Evolutionary conservation across 805 yeast genomes (phyloP).

Genomic region (Nakazawaea pomicola): DNA sequence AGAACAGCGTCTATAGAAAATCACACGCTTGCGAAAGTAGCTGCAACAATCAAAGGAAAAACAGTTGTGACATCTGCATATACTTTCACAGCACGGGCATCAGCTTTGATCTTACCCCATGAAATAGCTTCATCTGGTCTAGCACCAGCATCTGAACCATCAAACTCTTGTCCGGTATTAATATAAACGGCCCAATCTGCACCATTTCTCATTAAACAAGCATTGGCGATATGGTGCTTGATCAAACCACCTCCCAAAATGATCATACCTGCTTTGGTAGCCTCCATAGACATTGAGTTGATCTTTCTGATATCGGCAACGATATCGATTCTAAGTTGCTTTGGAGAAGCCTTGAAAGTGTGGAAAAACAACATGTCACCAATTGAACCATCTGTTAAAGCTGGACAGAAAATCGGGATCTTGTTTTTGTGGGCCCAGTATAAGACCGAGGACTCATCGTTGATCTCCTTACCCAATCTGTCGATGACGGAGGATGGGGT

Average conservation of each 20-base stretch:
- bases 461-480: slow-evolving; percentile 90
- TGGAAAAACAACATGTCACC: slow-evolving; percentile 99
- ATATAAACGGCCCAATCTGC: slow-evolving; percentile 97
- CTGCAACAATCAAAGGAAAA: slow-evolving; percentile 95
- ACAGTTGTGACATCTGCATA: slow-evolving; percentile 94
- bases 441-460: slow-evolving; percentile 87
- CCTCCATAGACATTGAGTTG: slow-evolving; percentile 93
- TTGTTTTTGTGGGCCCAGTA: slow-evolving; percentile 98
- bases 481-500: slow-evolving; percentile 92
- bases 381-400: slow-evolving; percentile 95
- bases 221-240: slow-evolving; percentile 96
- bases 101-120: slow-evolving; percentile 98
- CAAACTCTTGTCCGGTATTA: slow-evolving; percentile 98
- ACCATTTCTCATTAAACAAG: slow-evolving; percentile 98
- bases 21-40: slow-evolving; percentile 78
- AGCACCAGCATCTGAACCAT: slow-evolving; percentile 99
- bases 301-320: slow-evolving; percentile 90
- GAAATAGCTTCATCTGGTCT: slow-evolving; percentile 98
- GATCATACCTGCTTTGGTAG: slow-evolving; percentile 91
- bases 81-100: slow-evolving; percentile 86
- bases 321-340: slow-evolving; percentile 83
- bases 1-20: not conserved
- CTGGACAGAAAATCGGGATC: slow-evolving; percentile 96
- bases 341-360: slow-evolving; percentile 91
- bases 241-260: slow-evolving; percentile 94